phyloP scores from a whole-genome alignment of 2,329 filamentous ascomycete genomes.

The Alternaria solani region DNA sequence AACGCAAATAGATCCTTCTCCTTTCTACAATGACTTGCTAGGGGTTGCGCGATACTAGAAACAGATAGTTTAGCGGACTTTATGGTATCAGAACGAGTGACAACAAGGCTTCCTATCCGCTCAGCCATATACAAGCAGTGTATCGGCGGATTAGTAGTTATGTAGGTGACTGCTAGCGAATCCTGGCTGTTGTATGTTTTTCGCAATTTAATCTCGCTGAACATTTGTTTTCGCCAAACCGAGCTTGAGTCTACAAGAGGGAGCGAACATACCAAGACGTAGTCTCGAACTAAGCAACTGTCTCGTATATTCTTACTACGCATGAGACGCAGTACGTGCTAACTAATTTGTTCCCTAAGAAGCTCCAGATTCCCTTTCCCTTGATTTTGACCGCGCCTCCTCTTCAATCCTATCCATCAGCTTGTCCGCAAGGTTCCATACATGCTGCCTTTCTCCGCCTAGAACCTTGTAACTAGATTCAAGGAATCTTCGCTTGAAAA shows the following conservation, averaged over 20 bases:
- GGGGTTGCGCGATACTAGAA: constrained; percentile 11
- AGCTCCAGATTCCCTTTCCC: no score
- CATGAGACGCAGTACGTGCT: no score
- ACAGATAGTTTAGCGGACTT: constrained; percentile 8
- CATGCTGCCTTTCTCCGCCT: background rate
- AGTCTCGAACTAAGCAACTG: no score
- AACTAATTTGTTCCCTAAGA: no score
- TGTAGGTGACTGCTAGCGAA: no score
- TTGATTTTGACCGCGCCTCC: background rate
- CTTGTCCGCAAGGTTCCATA: background rate
- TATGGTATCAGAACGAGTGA: background rate
- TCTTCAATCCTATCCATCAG: background rate
- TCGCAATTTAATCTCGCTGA: no score
- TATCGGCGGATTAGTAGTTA: background rate
- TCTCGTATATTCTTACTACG: no score
- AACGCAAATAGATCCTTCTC: constrained; percentile 16
- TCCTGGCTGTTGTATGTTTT: no score
- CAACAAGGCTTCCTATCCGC: background rate
- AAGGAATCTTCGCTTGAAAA: background rate
- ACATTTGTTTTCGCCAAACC: no score
- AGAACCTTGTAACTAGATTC: background rate
- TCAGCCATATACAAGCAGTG: background rate
- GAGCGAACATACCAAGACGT: no score
- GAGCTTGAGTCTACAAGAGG: no score
- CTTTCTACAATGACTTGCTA: constrained; percentile 12